Base-by-base conservation (phyloP, 2,329 filamentous ascomycete genomes). In the Aureobasidium lini region DNA sequence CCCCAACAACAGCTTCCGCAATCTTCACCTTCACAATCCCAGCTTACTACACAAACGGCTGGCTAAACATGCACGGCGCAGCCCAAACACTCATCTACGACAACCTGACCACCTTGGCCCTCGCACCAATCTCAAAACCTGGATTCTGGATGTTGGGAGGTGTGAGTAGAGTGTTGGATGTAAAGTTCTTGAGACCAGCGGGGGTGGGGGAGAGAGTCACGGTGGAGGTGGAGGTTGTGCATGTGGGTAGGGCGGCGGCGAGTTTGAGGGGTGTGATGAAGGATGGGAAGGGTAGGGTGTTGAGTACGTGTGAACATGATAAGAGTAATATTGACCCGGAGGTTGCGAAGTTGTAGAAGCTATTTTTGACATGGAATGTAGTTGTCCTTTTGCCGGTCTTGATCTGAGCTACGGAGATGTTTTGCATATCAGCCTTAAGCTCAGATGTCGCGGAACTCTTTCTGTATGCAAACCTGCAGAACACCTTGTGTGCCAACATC, bases 1-100 rank as follows among this genome's bases (percentile, higher is more conserved):
- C 42, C 8, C 15, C 42, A 1, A 46, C 42, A 28, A 46, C 42
- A 46, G 42, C 42, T 6, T 9, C 16, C 18, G n/a, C 16, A 23
- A 28, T 15, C 32, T 52, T 52, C 34, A 9, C 6, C 13, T 52
- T 36, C 62, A 68, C 65, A 3, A 76, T 82, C 18, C 72, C 75
- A 10, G 66, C 66, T 13, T 66, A 69, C 46, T 75, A 81, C 53
- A 75, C 75, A 62, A 83, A 82, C 66, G 65, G 73, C 53, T 71
- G 72, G 37, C 73, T 73, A 1, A 78, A 76, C 31, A 72, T 83
- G 63, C 81, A 83, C 65, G 80, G 81, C 29, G 80, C 80, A 6
- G 79, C 78, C 2, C 78, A 79, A 2, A 77, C 78, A 0, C 70
- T 80, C 6, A 78, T 82, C 43, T 81, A 81, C 61, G 82, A 85